phyloP scores from a whole-genome alignment of 306 rosid species.

The Acacia acuminata region DNA sequence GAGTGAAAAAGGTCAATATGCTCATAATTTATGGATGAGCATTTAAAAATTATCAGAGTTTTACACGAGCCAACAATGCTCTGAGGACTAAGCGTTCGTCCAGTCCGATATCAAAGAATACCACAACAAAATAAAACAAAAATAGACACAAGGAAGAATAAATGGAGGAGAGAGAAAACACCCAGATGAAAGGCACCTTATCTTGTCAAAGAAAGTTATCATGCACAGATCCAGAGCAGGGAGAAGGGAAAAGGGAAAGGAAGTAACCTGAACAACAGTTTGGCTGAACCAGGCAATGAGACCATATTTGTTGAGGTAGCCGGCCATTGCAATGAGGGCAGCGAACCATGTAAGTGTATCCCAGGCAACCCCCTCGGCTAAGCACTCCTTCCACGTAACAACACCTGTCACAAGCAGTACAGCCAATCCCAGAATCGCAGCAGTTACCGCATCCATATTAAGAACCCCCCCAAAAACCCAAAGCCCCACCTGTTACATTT shows the following conservation, averaged over 20 bases:
- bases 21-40: too few relatives aligned
- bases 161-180: too few relatives aligned
- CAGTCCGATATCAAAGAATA: too few relatives aligned
- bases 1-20: too few relatives aligned
- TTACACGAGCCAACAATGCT: too few relatives aligned
- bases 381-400: conserved; percentile 98
- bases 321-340: conserved; percentile 99
- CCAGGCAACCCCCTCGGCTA: conserved; percentile 97
- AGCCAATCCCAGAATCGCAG: conserved; percentile 90
- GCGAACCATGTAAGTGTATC: conserved; percentile 99
- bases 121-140: too few relatives aligned
- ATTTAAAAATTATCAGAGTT: too few relatives aligned
- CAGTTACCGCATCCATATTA: conserved; percentile 71
- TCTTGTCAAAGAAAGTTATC: too few relatives aligned
- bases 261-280: conserved; percentile 64
- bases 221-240: background rate
- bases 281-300: conserved; percentile 77
- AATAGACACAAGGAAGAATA: too few relatives aligned
- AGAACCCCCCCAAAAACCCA: conserved; percentile 70
- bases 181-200: too few relatives aligned
- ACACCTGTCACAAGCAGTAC: conserved; percentile 90
- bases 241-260: conserved; percentile 17
- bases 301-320: conserved; percentile 83
- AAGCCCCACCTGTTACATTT: conserved; percentile 57
- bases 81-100: too few relatives aligned